Evolutionary conservation across 805 yeast species (phyloP).

Genomic region (Starmerella etchellsii): DNA sequence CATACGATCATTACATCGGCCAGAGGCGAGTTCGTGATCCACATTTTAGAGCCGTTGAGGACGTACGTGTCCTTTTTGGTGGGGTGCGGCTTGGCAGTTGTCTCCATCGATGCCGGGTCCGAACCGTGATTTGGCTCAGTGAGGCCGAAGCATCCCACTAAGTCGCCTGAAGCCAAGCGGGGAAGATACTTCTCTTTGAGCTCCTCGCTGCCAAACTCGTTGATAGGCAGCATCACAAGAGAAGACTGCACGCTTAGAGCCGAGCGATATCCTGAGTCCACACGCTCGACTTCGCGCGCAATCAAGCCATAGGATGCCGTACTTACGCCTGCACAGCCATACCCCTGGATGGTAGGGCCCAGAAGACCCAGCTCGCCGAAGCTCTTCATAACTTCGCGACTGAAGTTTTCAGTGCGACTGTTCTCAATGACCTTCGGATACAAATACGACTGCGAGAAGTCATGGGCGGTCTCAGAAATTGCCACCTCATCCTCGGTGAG

Average conservation of each 20-base stretch:
- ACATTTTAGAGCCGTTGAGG: slow-evolving; percentile 32
- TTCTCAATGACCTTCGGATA: slow-evolving; percentile 32
- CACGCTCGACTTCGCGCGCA: slow-evolving; percentile 35
- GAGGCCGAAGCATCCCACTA: slow-evolving; percentile 50
- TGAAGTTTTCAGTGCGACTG: slow-evolving; percentile 30
- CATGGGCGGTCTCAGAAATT: slow-evolving; percentile 29
- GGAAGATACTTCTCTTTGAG: slow-evolving; percentile 33
- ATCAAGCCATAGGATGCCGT: slow-evolving; percentile 33
- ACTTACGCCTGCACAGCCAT: slow-evolving; percentile 34
- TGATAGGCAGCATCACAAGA: slow-evolving; percentile 34
- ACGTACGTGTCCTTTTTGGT: slow-evolving; percentile 32
- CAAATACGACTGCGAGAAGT: slow-evolving; percentile 28
- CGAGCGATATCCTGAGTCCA: slow-evolving; percentile 34
- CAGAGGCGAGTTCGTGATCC: slow-evolving; percentile 38
- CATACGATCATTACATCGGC: slow-evolving; percentile 33
- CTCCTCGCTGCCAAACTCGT: slow-evolving; percentile 31
- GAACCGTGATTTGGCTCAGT: slow-evolving; percentile 57
- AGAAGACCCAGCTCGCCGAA: slow-evolving; percentile 33
- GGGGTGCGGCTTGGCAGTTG: slow-evolving; percentile 36
- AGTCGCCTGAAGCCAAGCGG: slow-evolving; percentile 31
- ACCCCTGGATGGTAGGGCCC: slow-evolving; percentile 33
- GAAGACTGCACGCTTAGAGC: slow-evolving; percentile 37
- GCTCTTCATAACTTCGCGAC: slow-evolving; percentile 28
- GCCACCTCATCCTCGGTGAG: slow-evolving; percentile 32
- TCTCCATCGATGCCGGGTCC: slow-evolving; percentile 46